Conservation (phyloP, 345 rosid genomes). For the Kernera saxatilis region DNA sequence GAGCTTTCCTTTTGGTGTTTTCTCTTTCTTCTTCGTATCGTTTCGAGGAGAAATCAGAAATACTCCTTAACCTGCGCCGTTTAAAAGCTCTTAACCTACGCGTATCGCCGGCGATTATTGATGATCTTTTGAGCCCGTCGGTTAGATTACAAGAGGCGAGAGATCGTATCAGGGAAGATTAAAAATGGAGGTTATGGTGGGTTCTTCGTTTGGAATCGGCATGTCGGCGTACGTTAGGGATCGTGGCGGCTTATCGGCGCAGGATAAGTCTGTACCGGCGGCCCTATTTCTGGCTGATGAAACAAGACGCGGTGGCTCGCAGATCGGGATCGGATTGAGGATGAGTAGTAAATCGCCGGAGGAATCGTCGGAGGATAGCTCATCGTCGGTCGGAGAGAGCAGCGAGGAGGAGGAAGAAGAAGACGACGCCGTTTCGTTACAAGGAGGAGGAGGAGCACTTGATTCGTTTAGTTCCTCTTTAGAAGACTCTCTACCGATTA, state of each 20-base stretch:
- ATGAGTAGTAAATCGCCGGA: slow-evolving; percentile 17
- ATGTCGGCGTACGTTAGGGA: slow-evolving; percentile 37
- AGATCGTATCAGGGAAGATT: not conserved
- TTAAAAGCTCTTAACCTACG: slow-evolving; percentile 12
- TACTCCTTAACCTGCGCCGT: slow-evolving; percentile 6
- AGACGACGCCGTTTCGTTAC: slow-evolving; percentile 31
- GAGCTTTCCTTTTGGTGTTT: not conserved
- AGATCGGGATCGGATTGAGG: slow-evolving; percentile 19
- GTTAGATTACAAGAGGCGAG: not conserved
- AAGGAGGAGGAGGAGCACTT: slow-evolving; percentile 6
- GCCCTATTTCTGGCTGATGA: slow-evolving; percentile 34
- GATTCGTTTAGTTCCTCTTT: slow-evolving; percentile 43
- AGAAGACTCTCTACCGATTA: slow-evolving; percentile 61
- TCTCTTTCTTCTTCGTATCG: not conserved
- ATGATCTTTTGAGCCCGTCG: not conserved
- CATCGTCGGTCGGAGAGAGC: slow-evolving; percentile 68
- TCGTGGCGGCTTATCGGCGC: slow-evolving; percentile 26
- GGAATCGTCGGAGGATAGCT: slow-evolving; percentile 39
- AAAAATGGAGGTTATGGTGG: slow-evolving; percentile 55
- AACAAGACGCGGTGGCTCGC: not conserved
- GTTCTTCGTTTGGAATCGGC: slow-evolving; percentile 42
- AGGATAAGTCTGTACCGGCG: slow-evolving; percentile 26
- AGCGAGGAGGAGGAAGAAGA: slow-evolving; percentile 38
- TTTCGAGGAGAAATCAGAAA: not conserved
- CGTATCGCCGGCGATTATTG: not conserved